phyloP scores from a whole-genome alignment of 306 rosid genomes.

The Dryas octopetala region DNA sequence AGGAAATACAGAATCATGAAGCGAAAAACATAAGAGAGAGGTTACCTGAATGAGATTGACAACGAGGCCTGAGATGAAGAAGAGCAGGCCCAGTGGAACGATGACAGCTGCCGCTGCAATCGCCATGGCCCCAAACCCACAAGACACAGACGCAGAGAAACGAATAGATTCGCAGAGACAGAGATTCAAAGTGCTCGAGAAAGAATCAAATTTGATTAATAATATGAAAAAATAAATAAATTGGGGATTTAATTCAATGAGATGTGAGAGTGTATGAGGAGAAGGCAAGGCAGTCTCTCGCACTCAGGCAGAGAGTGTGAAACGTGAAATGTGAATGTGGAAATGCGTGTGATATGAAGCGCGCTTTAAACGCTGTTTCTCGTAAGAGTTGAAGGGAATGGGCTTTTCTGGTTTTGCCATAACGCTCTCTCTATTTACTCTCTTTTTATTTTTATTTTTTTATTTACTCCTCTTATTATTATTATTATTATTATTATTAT shows the following conservation, averaged over 20 bases:
- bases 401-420: not conserved
- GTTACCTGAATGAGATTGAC: conserved; percentile 80
- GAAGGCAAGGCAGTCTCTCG: not conserved
- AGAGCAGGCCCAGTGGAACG: conserved; percentile 82
- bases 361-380: conserved; percentile 21
- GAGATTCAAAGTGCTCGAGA: not conserved
- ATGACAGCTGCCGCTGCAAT: conserved; percentile 73
- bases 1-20: not conserved
- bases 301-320: not conserved
- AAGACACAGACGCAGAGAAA: conserved; percentile 9
- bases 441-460: too few species aligned
- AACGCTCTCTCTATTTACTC: not conserved
- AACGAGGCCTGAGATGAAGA: conserved; percentile 80
- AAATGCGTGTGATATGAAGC: not conserved
- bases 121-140: conserved; percentile 56
- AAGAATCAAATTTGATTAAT: not conserved
- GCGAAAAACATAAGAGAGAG: not conserved
- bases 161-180: conserved; percentile 13
- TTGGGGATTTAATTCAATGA: not conserved
- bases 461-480: too few species aligned
- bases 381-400: not conserved
- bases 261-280: not conserved
- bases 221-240: not conserved
- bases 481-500: too few species aligned
- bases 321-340: not conserved